Conservation (phyloP, 257 asterid genomes). For the Plantago ovata region DNA sequence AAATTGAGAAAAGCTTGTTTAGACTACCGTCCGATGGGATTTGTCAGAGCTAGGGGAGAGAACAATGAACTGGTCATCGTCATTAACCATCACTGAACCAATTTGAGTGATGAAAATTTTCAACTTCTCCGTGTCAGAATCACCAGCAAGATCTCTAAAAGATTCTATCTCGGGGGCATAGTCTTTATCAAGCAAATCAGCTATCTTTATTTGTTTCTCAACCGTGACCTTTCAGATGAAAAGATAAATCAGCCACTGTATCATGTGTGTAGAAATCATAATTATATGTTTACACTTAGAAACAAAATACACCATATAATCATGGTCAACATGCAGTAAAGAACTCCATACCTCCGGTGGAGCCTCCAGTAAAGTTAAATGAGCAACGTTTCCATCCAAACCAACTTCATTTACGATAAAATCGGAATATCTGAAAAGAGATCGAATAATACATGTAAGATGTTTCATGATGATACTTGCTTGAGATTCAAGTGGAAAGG, state of each 20-base stretch:
- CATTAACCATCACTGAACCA: slow-evolving; percentile 39
- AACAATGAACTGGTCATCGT: slow-evolving; percentile 43
- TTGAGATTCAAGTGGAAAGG: too few relatives aligned
- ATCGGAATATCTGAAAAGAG: slow-evolving; percentile 72
- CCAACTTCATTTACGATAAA: slow-evolving; percentile 94
- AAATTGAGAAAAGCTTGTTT: not conserved
- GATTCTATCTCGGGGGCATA: slow-evolving; percentile 61
- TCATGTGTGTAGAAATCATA: slow-evolving; percentile 10
- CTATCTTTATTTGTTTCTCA: slow-evolving; percentile 42
- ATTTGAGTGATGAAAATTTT: slow-evolving; percentile 48
- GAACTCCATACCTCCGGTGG: slow-evolving; percentile 58
- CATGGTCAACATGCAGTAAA: slow-evolving; percentile 6
- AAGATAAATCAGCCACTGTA: slow-evolving; percentile 17
- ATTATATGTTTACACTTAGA: too few relatives aligned
- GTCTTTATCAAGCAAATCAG: slow-evolving; percentile 48
- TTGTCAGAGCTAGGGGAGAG: slow-evolving; percentile 88
- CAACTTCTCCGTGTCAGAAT: slow-evolving; percentile 56
- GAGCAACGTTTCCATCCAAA: slow-evolving; percentile 78
- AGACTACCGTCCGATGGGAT: slow-evolving; percentile 71
- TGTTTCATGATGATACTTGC: not conserved
- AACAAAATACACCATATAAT: not conserved
- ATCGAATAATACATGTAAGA: slow-evolving; percentile 9
- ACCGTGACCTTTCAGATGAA: slow-evolving; percentile 45
- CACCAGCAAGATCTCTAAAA: slow-evolving; percentile 78
- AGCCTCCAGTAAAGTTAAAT: slow-evolving; percentile 64